Base-by-base conservation (phyloP, 192 early-diverging fungal genomes). In the Obelidium mucronatum region DNA sequence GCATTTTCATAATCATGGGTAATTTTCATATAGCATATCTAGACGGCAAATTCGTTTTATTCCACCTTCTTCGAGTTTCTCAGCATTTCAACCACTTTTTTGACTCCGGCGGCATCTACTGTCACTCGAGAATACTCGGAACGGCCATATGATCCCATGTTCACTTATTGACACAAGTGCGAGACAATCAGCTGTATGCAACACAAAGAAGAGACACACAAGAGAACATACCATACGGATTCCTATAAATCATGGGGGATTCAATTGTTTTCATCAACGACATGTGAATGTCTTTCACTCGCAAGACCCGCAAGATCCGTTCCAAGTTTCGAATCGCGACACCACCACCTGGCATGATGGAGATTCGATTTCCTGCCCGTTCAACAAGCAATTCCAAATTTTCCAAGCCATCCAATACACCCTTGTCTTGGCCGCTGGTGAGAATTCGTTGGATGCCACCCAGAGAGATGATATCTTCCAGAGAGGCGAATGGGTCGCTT, bases 381-480 rank as follows among this genome's bases (percentile, higher is more conserved):
- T 78, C 69, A 24, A 84, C 66, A 2, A 91, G 82, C 44, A 73
- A 39, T 6, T 81, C 73, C 11, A 92, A 72, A 17, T 80, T 72
- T 24, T 82, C 80, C 1, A 91, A 67, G 0, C 91, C 91, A 44
- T 90, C 89, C 36, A 87, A 80, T 1, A 84, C 90, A 2, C 84
- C 78, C 15, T 81, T 67, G 31, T 90, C 84, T 69, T 88, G 87
- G 0, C 91, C 91, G 66, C 88, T 82, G 36, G 91, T 90, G 28
- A 92, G 77, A 19, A 92, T 85, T 24, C 91, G 66, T n/a, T 90
- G 76, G 52, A 91, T 88, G 1, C 85, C 86, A 5, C 89, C 89
- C 61, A 92, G 78, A 1, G 30, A 34, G 48, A 89, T 84, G 8
- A 92, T 81, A 35, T 88, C 87, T 36, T 88, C 83, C 33, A 91